Evolutionary conservation across 2,329 filamentous ascomycete genomes (phyloP).

Genomic region (Venturia oleaginea): DNA sequence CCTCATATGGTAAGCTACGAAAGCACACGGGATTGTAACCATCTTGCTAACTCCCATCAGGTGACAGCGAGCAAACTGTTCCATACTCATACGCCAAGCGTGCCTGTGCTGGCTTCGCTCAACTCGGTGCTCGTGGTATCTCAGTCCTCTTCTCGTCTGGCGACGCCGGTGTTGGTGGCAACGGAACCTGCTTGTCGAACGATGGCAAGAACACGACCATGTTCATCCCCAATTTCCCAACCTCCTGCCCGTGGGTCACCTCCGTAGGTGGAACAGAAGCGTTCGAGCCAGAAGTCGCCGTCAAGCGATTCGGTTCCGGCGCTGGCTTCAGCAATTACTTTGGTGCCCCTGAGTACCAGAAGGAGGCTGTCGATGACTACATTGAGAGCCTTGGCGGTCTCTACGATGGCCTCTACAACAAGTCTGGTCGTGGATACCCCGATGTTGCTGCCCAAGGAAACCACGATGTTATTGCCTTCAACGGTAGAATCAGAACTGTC

Average conservation of each 20-base stretch:
- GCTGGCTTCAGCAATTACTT: slow-evolving; percentile 39
- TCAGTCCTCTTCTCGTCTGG: slow-evolving; percentile 32
- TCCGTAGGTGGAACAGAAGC: slow-evolving; percentile 29
- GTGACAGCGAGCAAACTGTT: slow-evolving; percentile 32
- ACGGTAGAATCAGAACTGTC: neutral
- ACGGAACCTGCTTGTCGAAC: slow-evolving; percentile 32
- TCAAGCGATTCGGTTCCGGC: neutral
- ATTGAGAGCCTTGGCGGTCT: neutral
- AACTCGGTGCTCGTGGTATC: slow-evolving; percentile 32
- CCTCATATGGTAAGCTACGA: slow-evolving; percentile 23
- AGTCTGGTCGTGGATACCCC: slow-evolving; percentile 15
- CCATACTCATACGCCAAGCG: slow-evolving; percentile 28
- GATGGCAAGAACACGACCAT: slow-evolving; percentile 28
- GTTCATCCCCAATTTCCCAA: slow-evolving; percentile 38
- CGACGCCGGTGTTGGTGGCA: slow-evolving; percentile 28
- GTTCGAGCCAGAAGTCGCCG: slow-evolving; percentile 21
- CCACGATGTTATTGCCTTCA: neutral
- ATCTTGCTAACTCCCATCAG: neutral
- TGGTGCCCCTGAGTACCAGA: slow-evolving; percentile 18
- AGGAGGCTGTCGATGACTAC: slow-evolving; percentile 5
- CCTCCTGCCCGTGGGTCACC: slow-evolving; percentile 40
- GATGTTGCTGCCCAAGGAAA: slow-evolving; percentile 15
- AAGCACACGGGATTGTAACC: neutral
- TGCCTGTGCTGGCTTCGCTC: slow-evolving; percentile 32
- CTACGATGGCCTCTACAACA: slow-evolving; percentile 14